phyloP scores from a whole-genome alignment of 2,329 filamentous ascomycete genomes.

The Nakataea oryzae region DNA sequence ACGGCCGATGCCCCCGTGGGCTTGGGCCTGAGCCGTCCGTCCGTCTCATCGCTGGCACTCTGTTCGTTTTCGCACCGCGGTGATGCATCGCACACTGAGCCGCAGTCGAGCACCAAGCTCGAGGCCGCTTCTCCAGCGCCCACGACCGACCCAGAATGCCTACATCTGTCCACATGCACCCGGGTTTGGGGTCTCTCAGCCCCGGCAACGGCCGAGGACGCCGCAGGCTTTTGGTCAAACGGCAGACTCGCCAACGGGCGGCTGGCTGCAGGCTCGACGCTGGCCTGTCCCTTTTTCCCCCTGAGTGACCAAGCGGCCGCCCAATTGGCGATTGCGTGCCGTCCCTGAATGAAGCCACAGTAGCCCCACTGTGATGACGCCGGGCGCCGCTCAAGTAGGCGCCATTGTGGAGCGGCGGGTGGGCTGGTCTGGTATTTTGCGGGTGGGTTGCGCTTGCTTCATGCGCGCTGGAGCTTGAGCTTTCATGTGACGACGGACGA shows the following conservation, averaged over 20 bases:
- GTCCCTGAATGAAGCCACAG: neutral
- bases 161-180: too few species aligned
- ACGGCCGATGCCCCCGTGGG: neutral
- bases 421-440: neutral
- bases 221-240: too few species aligned
- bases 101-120: too few species aligned
- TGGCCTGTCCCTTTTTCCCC: neutral
- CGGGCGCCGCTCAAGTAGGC: neutral
- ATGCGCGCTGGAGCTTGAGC: neutral
- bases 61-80: too few species aligned
- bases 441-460: neutral
- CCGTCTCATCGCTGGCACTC: neutral
- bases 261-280: too few species aligned
- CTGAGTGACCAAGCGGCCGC: neutral
- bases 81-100: too few species aligned
- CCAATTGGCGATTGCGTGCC: neutral
- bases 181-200: neutral
- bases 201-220: neutral
- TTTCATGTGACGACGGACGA: neutral
- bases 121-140: too few species aligned
- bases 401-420: neutral
- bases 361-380: neutral
- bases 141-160: too few species aligned
- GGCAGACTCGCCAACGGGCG: too few species aligned
- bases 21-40: neutral